These are phyloP conservation scores for Aphanomyces stellatus DNA, from an alignment of 352 stramenopile genomes.

Conservation along the genomic window DNA sequence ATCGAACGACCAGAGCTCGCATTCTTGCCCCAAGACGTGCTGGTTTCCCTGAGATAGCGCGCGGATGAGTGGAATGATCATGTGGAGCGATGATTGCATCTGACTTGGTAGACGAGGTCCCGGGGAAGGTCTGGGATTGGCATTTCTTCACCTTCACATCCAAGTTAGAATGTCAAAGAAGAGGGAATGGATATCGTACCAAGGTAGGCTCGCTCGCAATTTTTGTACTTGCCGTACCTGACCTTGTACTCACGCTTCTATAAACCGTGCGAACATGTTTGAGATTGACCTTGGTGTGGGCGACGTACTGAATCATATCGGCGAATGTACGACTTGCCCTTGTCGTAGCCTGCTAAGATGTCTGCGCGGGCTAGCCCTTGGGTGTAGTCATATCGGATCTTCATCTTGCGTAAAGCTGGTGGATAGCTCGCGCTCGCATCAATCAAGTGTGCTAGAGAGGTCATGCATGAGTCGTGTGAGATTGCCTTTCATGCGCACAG, in stretches of 20 bases:
- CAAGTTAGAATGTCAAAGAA: too few species aligned
- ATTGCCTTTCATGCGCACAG: neutral
- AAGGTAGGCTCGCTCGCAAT: constrained; percentile 62
- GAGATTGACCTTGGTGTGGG: neutral
- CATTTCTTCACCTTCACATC: constrained; percentile 40
- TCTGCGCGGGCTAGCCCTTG: constrained; percentile 49
- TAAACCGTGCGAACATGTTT: neutral
- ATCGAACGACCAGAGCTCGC: constrained; percentile 53
- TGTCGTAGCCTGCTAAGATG: constrained; percentile 51
- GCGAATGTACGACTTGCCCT: constrained; percentile 56
- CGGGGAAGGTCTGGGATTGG: constrained; percentile 42
- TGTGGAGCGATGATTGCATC: too few species aligned
- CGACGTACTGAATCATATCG: constrained; percentile 41
- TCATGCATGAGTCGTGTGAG: neutral
- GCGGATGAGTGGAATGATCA: neutral
- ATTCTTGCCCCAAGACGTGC: constrained; percentile 39
- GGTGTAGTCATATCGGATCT: constrained; percentile 54
- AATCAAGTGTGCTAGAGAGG: constrained; percentile 37
- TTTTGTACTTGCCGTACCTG: constrained; percentile 50
- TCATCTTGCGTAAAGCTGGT: constrained; percentile 42
- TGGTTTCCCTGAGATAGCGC: constrained; percentile 44
- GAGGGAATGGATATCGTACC: constrained; percentile 18
- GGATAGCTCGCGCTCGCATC: constrained; percentile 47
- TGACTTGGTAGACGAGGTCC: constrained; percentile 40
- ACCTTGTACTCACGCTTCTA: constrained; percentile 70